Percentiles rank a stretch among this genome's conserved stretches.
Evolutionary conservation across 371 early-diverging fungal species (phyloP).

Genomic region (Neoconidiobolus thromboides): DNA sequence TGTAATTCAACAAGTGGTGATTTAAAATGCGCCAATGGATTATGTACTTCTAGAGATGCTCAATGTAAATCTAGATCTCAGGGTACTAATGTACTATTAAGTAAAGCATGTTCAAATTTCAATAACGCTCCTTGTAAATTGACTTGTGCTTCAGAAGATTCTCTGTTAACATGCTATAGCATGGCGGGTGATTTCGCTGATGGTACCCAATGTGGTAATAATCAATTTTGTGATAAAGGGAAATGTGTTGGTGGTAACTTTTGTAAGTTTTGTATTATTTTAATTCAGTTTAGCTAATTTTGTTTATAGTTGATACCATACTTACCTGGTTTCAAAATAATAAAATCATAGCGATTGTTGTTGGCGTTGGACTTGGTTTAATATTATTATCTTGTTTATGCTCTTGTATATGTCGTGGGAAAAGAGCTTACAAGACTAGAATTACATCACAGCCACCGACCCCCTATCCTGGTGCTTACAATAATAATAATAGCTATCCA

Average conservation of each 20-base stretch:
- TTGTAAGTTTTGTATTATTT: constrained; percentile 15
- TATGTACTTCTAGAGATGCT: constrained; percentile 68
- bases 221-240: constrained; percentile 33
- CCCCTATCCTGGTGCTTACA: background rate
- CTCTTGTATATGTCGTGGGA: background rate
- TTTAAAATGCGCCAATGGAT: constrained; percentile 64
- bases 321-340: constrained; percentile 22
- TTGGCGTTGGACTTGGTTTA: constrained; percentile 24
- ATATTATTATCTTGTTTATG: constrained; percentile 19
- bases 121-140: constrained; percentile 38
- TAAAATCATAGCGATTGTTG: constrained; percentile 25
- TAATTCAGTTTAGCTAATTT: background rate
- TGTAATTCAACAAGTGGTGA: constrained; percentile 25
- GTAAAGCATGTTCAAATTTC: constrained; percentile 25
- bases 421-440: background rate
- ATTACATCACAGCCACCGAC: background rate
- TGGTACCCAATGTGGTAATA: constrained; percentile 71
- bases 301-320: constrained; percentile 17
- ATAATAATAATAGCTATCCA: background rate
- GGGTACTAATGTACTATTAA: constrained; percentile 16
- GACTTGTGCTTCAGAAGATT: constrained; percentile 35
- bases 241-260: constrained; percentile 22
- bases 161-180: constrained; percentile 30
- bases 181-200: constrained; percentile 67
- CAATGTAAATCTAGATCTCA: constrained; percentile 53